Evolutionary conservation across 257 asterid species (phyloP), one percentile per base, ranked within the genome.

Genomic region (Verbascum thapsus): DNA sequence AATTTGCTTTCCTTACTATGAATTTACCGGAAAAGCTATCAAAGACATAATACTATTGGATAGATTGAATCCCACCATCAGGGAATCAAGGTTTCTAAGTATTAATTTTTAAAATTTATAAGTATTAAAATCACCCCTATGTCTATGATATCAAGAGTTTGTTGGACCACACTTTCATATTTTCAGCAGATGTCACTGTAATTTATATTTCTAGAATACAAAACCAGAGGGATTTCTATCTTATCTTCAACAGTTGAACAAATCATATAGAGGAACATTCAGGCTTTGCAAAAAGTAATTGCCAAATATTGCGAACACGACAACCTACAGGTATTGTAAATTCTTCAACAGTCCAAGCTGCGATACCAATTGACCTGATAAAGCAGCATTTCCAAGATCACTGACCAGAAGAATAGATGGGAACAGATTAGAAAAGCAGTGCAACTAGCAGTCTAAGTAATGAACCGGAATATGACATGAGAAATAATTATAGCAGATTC

Each of bases 361-460:
- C 16, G 96, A 76, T 15, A 90, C 97, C 86, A 92, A 68, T 77
- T 82, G 87, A 61, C 99, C 99, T 5, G 99, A 87, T 70, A 92
- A 83, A 64, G 85, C 99, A 35, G 99, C 99, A 85, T 92, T 92
- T 42, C 99, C 99, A 19, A 92, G 91, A 80, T 92, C 99, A 71
- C 99, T 92, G 83, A 16, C 49, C 71, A 50, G 43, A n/a, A 18
- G 61, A 45, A 43, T 30, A 15, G 52, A 58, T 44, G 34, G 15
- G 63, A 74, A 62, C 2, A 17, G 17, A 42, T 56, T 45, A 63
- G 47, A 40, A 32, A 13, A 30, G 43, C 45, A 60, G 40, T 57
- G 17, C 59, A 65, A 61, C 54, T 49, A 42, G 58, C 48, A 63
- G 39, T 16, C 9, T 30, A 22, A 56, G 47, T 42, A 17, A 62